These are phyloP conservation scores for Apophysomyces sp. DNA, from an alignment of 371 early-diverging fungal genomes.

Conservation along the genomic window DNA sequence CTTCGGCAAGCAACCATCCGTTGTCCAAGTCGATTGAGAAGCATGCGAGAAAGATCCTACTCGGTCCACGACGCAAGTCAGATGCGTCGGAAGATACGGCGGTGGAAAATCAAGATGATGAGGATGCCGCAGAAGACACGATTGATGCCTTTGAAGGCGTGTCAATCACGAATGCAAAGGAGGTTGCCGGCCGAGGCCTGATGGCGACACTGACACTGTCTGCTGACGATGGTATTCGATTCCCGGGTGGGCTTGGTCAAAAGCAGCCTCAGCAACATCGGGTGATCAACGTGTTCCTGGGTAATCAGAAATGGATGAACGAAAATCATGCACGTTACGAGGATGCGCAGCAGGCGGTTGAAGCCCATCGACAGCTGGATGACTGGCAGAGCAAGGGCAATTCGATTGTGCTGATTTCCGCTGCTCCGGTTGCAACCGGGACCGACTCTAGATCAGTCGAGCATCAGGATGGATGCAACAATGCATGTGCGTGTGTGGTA, in stretches of 20 bases:
- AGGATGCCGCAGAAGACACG: background rate
- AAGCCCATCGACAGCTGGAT: constrained; percentile 21
- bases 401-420: constrained; percentile 61
- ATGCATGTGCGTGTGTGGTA: constrained; percentile 47
- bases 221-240: constrained; percentile 11
- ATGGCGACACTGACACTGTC: constrained; percentile 45
- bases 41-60: constrained; percentile 14
- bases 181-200: constrained; percentile 70
- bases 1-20: constrained; percentile 45
- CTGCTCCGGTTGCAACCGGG: constrained; percentile 38
- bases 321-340: constrained; percentile 59
- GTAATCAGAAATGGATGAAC: constrained; percentile 72
- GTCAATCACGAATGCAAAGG: constrained; percentile 53
- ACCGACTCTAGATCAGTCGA: constrained; percentile 1
- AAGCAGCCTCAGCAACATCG: too few species aligned
- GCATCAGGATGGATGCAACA: constrained; percentile 35
- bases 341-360: constrained; percentile 37
- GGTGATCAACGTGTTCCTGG: constrained; percentile 56
- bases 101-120: too few species aligned
- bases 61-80: background rate
- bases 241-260: constrained; percentile 32
- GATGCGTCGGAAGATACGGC: constrained; percentile 1
- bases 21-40: constrained; percentile 43
- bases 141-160: constrained; percentile 49
- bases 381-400: constrained; percentile 64